Evolutionary conservation across 228 moss, liverwort and hornwort species (phyloP).

Genomic region (Sphagnum fallax): DNA sequence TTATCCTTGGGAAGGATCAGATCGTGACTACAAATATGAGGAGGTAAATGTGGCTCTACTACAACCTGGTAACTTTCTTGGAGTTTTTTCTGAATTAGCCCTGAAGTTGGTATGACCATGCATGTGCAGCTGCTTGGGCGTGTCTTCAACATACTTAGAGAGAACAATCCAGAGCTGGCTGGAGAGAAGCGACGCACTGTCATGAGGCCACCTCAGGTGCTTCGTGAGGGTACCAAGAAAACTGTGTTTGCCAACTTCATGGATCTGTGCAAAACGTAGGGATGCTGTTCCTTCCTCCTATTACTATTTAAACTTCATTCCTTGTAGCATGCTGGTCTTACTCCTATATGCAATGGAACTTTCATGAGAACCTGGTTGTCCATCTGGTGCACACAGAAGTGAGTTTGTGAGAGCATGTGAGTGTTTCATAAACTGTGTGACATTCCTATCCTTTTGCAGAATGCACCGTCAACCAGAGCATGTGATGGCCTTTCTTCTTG

Average conservation of each 20-base stretch:
- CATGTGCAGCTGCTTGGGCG: conserved; percentile 34
- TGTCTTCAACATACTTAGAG: conserved; percentile 46
- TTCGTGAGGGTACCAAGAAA: conserved; percentile 54
- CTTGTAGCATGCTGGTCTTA: too few species aligned
- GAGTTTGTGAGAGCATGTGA: too few species aligned
- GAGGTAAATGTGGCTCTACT: conserved; percentile 15
- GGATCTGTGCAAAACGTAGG: conserved; percentile 54
- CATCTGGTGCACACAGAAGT: too few species aligned
- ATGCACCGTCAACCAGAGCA: conserved; percentile 53
- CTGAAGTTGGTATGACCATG: neutral
- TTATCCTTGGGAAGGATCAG: conserved; percentile 36
- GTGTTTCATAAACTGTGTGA: too few species aligned
- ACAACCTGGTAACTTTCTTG: too few species aligned
- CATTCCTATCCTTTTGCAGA: conserved; percentile 6
- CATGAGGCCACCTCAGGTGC: conserved; percentile 56
- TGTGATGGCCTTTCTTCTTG: conserved; percentile 51
- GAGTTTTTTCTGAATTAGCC: too few species aligned
- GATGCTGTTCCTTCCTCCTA: neutral
- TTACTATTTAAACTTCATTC: too few species aligned
- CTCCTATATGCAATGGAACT: too few species aligned
- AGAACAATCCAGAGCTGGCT: conserved; percentile 54
- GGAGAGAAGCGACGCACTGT: conserved; percentile 50
- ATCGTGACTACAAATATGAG: conserved; percentile 41
- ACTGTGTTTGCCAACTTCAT: conserved; percentile 56
- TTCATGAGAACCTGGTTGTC: too few species aligned